phyloP scores from a whole-genome alignment of 2,329 filamentous ascomycete species.

The Trichoderma asperellum region DNA sequence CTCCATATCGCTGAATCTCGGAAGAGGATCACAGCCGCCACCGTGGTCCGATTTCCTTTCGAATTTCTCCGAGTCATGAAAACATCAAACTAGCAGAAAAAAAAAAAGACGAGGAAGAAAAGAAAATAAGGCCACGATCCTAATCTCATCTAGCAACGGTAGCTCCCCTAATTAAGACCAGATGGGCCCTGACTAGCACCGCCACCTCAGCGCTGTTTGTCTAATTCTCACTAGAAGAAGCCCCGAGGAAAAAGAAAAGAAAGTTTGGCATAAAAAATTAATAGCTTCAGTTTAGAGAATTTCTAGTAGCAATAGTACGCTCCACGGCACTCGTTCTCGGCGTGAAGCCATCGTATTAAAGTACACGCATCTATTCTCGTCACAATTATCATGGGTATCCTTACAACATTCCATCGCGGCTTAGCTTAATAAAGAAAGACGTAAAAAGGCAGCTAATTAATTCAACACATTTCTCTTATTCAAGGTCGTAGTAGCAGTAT shows the following conservation, averaged over 20 bases:
- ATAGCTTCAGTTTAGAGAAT: neutral
- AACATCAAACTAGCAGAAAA: neutral
- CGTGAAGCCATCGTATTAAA: conserved; percentile 4
- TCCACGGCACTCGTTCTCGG: conserved; percentile 1
- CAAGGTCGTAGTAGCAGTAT: neutral
- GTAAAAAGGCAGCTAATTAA: neutral
- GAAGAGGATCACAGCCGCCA: neutral
- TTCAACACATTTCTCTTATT: neutral
- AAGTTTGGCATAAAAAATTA: neutral
- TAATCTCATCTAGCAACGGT: neutral
- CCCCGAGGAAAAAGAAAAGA: neutral
- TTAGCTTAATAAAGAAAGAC: neutral
- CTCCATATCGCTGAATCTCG: neutral
- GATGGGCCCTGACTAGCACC: neutral
- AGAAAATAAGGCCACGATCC: neutral
- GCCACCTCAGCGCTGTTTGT: conserved; percentile 2
- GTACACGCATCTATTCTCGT: neutral
- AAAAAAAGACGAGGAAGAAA: neutral
- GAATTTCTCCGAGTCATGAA: neutral
- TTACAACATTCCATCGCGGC: neutral
- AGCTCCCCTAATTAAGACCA: neutral
- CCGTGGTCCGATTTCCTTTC: neutral
- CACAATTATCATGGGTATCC: conserved; percentile 12
- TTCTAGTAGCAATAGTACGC: neutral
- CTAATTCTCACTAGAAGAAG: conserved; percentile 15